These are phyloP conservation scores for Alternaria longipes DNA, from an alignment of 2,329 filamentous ascomycete species.

Conservation along the genomic window DNA sequence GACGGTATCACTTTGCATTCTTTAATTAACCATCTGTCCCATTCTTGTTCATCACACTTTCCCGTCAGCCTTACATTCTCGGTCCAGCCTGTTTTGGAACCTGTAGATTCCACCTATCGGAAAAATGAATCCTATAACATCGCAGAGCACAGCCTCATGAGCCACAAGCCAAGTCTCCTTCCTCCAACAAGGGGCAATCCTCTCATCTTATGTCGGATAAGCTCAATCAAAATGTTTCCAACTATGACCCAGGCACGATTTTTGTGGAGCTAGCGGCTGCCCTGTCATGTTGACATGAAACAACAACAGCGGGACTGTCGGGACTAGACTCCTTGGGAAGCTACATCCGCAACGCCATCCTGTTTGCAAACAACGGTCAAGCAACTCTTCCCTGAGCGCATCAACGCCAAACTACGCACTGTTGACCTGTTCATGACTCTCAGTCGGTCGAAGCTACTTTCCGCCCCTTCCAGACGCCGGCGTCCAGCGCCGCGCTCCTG, in stretches of 20 bases:
- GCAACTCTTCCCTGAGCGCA: neutral
- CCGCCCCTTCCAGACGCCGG: neutral
- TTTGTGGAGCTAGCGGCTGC: constrained; percentile 5
- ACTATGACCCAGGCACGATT: neutral
- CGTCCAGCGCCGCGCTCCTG: neutral
- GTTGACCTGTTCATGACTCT: constrained; percentile 1
- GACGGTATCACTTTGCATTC: neutral
- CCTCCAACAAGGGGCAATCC: neutral
- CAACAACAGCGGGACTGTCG: constrained; percentile 4
- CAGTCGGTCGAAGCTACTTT: neutral
- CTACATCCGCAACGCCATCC: neutral
- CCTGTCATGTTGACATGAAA: constrained; percentile 11
- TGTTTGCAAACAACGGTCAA: constrained; percentile 1
- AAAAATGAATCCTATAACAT: neutral
- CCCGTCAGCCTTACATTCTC: neutral
- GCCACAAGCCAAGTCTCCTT: neutral
- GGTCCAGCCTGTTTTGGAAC: neutral
- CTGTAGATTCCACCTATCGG: constrained; percentile 13
- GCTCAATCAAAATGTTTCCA: constrained; percentile 10
- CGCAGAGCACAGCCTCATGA: neutral
- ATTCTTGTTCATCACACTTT: neutral
- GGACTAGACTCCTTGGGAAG: constrained; percentile 3
- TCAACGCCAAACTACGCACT: neutral
- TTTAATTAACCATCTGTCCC: neutral
- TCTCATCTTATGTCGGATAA: constrained; percentile 9